Evolutionary conservation across 805 yeast genomes (phyloP).

Genomic region (Candida nemodendra): DNA sequence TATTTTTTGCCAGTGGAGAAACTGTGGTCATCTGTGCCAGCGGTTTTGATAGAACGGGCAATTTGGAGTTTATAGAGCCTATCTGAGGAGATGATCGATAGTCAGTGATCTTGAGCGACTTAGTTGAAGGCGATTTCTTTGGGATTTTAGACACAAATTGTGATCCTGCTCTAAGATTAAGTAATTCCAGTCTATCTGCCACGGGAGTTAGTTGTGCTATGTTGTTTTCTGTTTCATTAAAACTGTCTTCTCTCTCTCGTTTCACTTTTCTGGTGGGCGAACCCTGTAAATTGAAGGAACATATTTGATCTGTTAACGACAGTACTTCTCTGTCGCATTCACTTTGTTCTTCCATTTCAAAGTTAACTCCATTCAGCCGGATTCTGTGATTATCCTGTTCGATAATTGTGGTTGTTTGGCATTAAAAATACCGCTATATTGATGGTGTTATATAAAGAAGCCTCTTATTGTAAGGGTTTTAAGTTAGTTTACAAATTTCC

Average conservation of each 20-base stretch:
- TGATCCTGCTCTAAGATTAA: slow-evolving; percentile 17
- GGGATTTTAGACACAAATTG: slow-evolving; percentile 26
- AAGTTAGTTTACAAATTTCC: not conserved
- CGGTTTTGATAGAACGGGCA: slow-evolving; percentile 15
- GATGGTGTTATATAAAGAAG: no score
- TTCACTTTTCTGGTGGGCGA: slow-evolving; percentile 6
- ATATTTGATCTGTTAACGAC: slow-evolving; percentile 12
- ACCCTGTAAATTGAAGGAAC: slow-evolving; percentile 9
- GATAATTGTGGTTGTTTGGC: no score
- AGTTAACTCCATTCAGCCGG: no score
- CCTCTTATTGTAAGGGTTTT: no score
- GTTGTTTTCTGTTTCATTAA: slow-evolving; percentile 2
- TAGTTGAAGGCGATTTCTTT: slow-evolving; percentile 21
- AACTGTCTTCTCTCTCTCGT: slow-evolving; percentile 11
- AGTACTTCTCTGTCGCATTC: slow-evolving; percentile 10
- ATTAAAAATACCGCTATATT: no score
- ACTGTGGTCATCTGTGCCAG: not conserved
- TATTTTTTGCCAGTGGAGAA: slow-evolving; percentile 4
- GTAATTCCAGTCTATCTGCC: slow-evolving; percentile 12
- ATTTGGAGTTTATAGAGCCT: slow-evolving; percentile 10
- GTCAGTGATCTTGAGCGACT: slow-evolving; percentile 10
- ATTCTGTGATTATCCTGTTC: no score
- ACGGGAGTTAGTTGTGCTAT: slow-evolving; percentile 3
- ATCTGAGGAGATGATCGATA: slow-evolving; percentile 3
- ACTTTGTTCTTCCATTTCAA: not conserved